Evolutionary conservation across 2,329 filamentous ascomycete genomes (phyloP), one percentile per base, ranked within the genome.

Genomic region (Sarocladiaceae sp.): DNA sequence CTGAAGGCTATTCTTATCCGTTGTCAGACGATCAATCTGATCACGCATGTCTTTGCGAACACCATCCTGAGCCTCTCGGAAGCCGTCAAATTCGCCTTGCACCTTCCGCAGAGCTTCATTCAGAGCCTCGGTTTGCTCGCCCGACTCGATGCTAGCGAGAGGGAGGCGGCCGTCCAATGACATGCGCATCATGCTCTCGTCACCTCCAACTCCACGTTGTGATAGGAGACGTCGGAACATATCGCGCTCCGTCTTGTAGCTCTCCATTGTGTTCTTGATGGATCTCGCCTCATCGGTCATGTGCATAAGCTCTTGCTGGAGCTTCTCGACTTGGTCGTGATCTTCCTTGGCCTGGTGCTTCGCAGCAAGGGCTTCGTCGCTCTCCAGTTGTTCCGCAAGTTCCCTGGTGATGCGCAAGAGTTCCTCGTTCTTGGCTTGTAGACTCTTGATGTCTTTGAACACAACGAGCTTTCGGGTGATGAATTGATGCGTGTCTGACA

Each of bases 141-240:
- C 67, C 33, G 73, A 71, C 64, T 86, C 83, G 57, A 83, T 82
- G 59, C 77, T 84, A 53, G 74, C 72, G 51, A 85, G 71, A 26
- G 83, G 76, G 50, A 77, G 73, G 33, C 79, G 75, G 15, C 81
- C 78, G 54, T 86, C 82, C 28, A 87, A 71, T 17, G 88, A 88
- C 59, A 86, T 83, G 1, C 87, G 89, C 63, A 95, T 85, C 48
- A 84, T 76, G 1, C 85, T 85, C 37, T 87, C 74, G 55, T 91
- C 86, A 12, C 73, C 76, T 65, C 80, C 64, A 64, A 79, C 62
- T 63, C 76, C 66, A 71, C 84, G 68, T 56, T 94, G 88, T 59
- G 93, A 88, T 26, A 97, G 80, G 75, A 97, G 92, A 50, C 92
- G 90, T 20, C 93, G 86, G 84, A 97, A 97, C 83, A 97, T 97